A percentile compares a stretch with the other conserved stretches of the same genome.
Evolutionary conservation across 2,329 filamentous ascomycete species (phyloP).

Genomic region (Cercospora canescens): DNA sequence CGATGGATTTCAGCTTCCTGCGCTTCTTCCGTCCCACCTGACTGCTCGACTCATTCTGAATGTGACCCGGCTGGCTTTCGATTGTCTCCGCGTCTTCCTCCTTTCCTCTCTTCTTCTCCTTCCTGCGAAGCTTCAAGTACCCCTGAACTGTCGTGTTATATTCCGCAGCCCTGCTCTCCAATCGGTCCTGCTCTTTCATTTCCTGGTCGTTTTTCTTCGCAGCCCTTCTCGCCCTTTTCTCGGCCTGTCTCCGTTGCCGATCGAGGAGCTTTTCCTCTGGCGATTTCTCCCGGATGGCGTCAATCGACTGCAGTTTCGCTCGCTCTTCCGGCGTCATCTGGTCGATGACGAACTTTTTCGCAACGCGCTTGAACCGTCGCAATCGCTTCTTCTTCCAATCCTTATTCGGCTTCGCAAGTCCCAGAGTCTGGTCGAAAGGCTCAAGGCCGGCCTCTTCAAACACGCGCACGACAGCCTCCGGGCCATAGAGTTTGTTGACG

Average conservation of each 20-base stretch:
- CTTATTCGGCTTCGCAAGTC: constrained; percentile 17
- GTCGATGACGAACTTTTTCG: constrained; percentile 16
- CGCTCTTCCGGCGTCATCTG: constrained; percentile 16
- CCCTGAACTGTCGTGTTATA: too few species aligned
- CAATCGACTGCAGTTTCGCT: background rate
- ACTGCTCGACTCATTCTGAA: too few species aligned
- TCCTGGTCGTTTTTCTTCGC: constrained; percentile 23
- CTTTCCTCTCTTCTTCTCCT: constrained; percentile 11
- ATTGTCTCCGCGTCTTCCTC: too few species aligned
- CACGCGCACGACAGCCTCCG: constrained; percentile 5
- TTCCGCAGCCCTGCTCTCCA: too few species aligned
- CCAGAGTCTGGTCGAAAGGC: background rate
- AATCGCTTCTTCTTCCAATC: constrained; percentile 18
- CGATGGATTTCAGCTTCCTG: too few species aligned
- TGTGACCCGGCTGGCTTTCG: too few species aligned
- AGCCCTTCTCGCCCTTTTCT: constrained; percentile 3
- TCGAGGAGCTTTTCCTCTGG: constrained; percentile 10
- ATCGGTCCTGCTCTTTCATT: constrained; percentile 20
- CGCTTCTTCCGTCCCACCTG: too few species aligned
- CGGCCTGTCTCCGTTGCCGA: constrained; percentile 5
- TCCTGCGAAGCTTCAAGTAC: too few species aligned
- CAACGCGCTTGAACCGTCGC: constrained; percentile 22
- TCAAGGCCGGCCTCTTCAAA: constrained; percentile 12
- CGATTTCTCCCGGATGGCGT: background rate
- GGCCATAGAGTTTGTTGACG: constrained; percentile 6